Conservation (phyloP, 2,329 filamentous ascomycete species). For the Nigrospora oryzae region DNA sequence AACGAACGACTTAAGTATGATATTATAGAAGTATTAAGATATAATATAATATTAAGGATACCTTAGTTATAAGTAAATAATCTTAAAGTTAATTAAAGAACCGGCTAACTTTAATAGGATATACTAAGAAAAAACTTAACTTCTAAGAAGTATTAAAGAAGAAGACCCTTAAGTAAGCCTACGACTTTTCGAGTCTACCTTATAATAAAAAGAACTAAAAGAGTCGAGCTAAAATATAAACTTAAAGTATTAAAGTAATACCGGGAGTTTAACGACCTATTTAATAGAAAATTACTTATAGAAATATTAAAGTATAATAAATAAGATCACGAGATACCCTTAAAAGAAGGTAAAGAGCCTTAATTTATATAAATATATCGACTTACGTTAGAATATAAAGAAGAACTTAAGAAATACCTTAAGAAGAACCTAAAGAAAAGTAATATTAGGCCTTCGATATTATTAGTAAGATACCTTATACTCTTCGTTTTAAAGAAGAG, state of each 20-base stretch:
- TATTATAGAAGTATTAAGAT: background rate
- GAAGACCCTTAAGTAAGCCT: background rate
- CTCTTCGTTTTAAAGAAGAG: constrained; percentile 11
- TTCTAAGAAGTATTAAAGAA: too few species aligned
- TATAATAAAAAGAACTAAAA: background rate
- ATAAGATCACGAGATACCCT: background rate
- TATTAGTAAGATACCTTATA: background rate
- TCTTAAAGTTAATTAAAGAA: background rate
- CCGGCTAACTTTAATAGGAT: background rate
- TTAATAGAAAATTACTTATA: background rate
- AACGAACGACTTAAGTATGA: background rate
- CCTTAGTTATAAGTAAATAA: background rate
- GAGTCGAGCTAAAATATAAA: background rate
- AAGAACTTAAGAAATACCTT: constrained; percentile 1
- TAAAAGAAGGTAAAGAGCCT: background rate
- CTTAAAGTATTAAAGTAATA: background rate
- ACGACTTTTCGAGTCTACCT: background rate
- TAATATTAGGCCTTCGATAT: constrained; percentile 1
- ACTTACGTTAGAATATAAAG: background rate
- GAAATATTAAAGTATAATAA: background rate
- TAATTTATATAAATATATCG: background rate
- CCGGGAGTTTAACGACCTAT: background rate
- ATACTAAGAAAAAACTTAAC: background rate
- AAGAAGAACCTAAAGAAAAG: background rate
- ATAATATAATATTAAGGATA: background rate